Base-by-base conservation (phyloP, 1,139 yeast genomes). In the Yamadazyma aaseri region DNA sequence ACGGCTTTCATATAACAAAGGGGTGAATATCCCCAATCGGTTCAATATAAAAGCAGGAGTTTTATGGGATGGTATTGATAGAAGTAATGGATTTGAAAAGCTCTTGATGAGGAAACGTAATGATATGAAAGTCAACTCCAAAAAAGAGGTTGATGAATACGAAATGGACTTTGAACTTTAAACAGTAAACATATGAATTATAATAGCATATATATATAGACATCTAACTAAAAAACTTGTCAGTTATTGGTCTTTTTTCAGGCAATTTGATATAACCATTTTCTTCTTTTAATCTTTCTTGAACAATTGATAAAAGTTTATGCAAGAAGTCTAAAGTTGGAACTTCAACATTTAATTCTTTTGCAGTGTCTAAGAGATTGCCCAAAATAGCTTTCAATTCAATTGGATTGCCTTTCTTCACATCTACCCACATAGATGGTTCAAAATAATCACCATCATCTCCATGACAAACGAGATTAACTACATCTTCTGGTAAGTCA, bases 51-150 rank as follows among this genome's bases (percentile, higher is more conserved):
- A 63, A 5, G 95, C 97, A 0, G 97, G 97, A 0, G 66, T 69
- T 45, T 65, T 86, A 37, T 90, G 97, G 97, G 97, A 90, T 55
- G 97, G 97, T 0, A 81, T 89, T 1, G 94, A 87, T 56, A 64
- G 97, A 40, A 78, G 95, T 0, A 90, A 83, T 53, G 97, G 97
- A n/a, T 90, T 85, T 58, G 97, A 90, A 53, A 65, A 63, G 32
- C 63, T 71, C 41, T 73, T 85, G 68, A 69, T 86, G 50, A 65
- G 73, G 25, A 74, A 71, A 42, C 75, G 76, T 36, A 70, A 65
- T 20, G 82, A 79, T 33, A 37, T 49, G 7, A 64, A 68, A 41
- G 61, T 65, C 39, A 49, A 52, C 36, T 57, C 62, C 35, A 55
- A 54, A 5, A 32, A n/a, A 3, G 36, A 41, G 20, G 41, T 30